Evolutionary conservation across 2,329 filamentous ascomycete genomes (phyloP), one percentile per base, ranked within the genome.

Genomic region (Harringtonia lauricola): DNA sequence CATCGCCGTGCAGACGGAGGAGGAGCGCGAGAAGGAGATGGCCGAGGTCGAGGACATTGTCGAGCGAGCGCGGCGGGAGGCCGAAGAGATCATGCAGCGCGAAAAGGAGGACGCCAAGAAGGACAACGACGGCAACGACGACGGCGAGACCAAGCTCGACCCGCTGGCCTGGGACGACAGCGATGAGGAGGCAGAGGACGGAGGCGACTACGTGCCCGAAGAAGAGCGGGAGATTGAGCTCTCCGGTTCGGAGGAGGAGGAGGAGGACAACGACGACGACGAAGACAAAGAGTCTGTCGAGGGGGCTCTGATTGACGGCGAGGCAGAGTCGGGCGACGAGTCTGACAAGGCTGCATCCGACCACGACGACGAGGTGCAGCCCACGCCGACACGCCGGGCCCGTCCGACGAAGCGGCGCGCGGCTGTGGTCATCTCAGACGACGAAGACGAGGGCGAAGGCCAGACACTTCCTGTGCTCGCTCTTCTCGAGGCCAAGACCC

Each of bases 31-130:
- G 56, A 76, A 78, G 29, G 83, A 94, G 58, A 78, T 87, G 60
- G 79, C 84, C 45, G 79, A 89, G 47, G 79, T 95, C 13, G 92
- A 96, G 53, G 83, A 95, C 55, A 74, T 96, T 47, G 76, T 96
- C 22, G 83, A 90, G 39, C 88, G 82, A 54, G 90, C 89, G 18
- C 74, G 88, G 45, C 72, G 79, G 48, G 86, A 96, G 57, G 89
- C 82, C 2, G 76, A 84, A 36, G 80, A 83, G 52, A 80, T 96
- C 40, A 83, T 81, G 62, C 78, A 83, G 54, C 70, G 79, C 39
- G 92, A 98, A 63, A 79, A 79, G 50, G 81, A 76, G 24, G 79
- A 77, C 36, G 79, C 78, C 1, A 90, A 85, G 64, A 78, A 79
- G 55, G 72, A 79, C 43, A 71, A 61, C 48, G 59, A 51, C 56